phyloP scores from a whole-genome alignment of 306 rosid genomes.

The Vigna mungo region DNA sequence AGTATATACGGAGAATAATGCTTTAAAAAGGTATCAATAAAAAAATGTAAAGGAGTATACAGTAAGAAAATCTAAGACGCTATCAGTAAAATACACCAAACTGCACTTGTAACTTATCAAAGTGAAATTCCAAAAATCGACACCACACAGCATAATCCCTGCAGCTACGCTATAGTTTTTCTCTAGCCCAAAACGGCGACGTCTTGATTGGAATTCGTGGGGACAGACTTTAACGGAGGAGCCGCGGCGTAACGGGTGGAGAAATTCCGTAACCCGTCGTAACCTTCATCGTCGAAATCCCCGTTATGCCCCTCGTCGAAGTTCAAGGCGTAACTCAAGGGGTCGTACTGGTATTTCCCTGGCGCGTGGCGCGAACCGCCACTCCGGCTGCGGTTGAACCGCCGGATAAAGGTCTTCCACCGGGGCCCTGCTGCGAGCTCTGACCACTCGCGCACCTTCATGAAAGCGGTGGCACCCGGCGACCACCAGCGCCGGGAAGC shows the following conservation, averaged over 20 bases:
- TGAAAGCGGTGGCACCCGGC: conserved; percentile 59
- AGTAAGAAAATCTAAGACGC: not conserved
- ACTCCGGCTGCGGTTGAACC: conserved; percentile 71
- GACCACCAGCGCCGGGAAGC: conserved; percentile 67
- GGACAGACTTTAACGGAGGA: conserved; percentile 42
- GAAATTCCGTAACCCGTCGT: conserved; percentile 58
- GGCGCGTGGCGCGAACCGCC: conserved; percentile 44
- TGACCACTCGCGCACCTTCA: conserved; percentile 84
- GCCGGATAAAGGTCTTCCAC: conserved; percentile 94
- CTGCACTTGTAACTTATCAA: not conserved
- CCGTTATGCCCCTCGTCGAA: conserved; percentile 79
- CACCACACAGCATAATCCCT: not conserved
- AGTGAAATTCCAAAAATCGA: not conserved
- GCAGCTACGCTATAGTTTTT: not conserved
- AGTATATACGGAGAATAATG: not conserved
- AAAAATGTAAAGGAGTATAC: not conserved
- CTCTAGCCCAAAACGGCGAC: conserved; percentile 50
- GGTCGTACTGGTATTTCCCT: conserved; percentile 85
- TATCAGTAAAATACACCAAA: not conserved
- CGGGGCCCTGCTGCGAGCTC: conserved; percentile 95
- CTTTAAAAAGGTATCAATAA: not conserved
- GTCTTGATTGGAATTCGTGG: conserved; percentile 37
- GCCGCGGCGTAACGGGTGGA: conserved; percentile 72
- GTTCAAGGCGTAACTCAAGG: conserved; percentile 89
- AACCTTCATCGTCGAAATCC: conserved; percentile 51